Base-by-base conservation (phyloP, 2,329 filamentous ascomycete species). In the Ascocoryne sarcoides region DNA sequence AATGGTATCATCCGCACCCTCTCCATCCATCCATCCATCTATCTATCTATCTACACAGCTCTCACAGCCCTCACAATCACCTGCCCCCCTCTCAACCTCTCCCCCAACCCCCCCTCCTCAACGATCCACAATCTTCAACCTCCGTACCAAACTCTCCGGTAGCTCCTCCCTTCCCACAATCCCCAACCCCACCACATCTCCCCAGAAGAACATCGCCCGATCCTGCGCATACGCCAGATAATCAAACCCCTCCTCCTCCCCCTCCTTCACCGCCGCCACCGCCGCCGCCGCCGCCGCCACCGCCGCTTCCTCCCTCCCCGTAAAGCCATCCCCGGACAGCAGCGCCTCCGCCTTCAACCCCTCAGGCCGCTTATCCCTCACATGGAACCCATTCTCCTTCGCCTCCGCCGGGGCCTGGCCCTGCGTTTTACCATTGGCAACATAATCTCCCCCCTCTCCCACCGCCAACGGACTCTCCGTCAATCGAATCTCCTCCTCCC, bases 191-290 rank as follows among this genome's bases (percentile, higher is more conserved):
- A 96, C 66, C 38, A 87, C 79, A 65, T 98, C 92, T 1, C 88
- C 89, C 84, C 90, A 93, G 65, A 98, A 92, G 63, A 95, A 92
- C 65, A 92, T 70, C 0, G 87, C 89, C 10, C 92, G 73, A 50
- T 95, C 85, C 63, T 95, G 86, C 5, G 92, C 80, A 63, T 96
- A 98, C 9, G 75, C 77, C 17, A 98, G 69, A 60, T 96, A 98
- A 62, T 98, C 89, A 58, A 96, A 98, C 56, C 86, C 84, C 32
- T 86, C 84, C 23, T 74, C 76, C 36, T 58, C 56, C 10, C 55
- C 53, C 30, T 46, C 52, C 23, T 74, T 76, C 36, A 57, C 56
- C 10, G 55, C 53, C 30, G 45, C 51, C 18, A 48, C 45, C 15
- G 46, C 54, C 29, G 47, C 55, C 18, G 37, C 39, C 30, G 49